Conservation (phyloP, 208 protist species). For the Trypanosoma platydactyli region DNA sequence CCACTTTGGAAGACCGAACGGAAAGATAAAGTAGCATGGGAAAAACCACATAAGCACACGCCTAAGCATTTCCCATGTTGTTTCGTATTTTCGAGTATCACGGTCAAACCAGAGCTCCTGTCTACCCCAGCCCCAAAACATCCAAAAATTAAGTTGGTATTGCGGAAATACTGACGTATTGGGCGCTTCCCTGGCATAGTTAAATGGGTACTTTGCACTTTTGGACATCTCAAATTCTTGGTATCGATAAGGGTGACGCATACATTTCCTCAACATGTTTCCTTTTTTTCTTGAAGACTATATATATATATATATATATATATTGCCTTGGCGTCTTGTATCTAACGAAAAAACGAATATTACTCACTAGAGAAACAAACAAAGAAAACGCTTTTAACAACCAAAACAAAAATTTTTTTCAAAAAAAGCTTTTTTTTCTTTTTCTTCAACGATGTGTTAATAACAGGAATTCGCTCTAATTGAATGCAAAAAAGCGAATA, state of each 20-base stretch:
- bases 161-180: slow-evolving; percentile 89
- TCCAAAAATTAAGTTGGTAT: slow-evolving; percentile 89
- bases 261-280: slow-evolving; percentile 64
- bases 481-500: neutral
- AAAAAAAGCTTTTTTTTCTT: no score
- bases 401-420: neutral
- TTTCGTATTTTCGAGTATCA: slow-evolving; percentile 82
- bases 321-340: slow-evolving; percentile 9
- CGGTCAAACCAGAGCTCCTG: slow-evolving; percentile 87
- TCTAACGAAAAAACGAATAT: slow-evolving; percentile 16
- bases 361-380: slow-evolving; percentile 15
- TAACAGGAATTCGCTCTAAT: no score
- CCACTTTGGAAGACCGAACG: slow-evolving; percentile 81
- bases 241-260: slow-evolving; percentile 64
- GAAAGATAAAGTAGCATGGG: slow-evolving; percentile 87
- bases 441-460: neutral
- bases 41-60: slow-evolving; percentile 86
- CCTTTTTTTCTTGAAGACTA: neutral
- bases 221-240: slow-evolving; percentile 91
- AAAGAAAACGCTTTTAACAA: slow-evolving; percentile 22
- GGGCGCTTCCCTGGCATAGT: slow-evolving; percentile 82
- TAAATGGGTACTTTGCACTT: slow-evolving; percentile 80
- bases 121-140: slow-evolving; percentile 85
- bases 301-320: no score
- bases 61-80: slow-evolving; percentile 84